These are phyloP conservation scores for Colletotrichum magnum DNA, from an alignment of 2,329 filamentous ascomycete genomes.

Conservation along the genomic window DNA sequence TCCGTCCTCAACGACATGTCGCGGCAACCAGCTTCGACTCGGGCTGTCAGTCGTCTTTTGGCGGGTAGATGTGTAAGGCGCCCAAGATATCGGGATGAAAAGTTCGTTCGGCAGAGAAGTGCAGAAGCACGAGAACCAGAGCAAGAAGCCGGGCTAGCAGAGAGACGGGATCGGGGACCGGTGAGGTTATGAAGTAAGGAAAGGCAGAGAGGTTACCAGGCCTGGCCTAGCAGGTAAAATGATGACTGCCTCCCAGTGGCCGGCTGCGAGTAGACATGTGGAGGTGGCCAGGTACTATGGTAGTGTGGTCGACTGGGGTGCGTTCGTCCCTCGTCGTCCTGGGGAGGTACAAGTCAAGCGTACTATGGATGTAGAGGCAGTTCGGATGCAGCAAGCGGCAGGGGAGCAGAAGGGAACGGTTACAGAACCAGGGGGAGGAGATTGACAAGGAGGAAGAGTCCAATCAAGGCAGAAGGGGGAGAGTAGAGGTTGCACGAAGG, in stretches of 20 bases:
- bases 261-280: conserved; percentile 34
- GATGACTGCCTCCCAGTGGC: conserved; percentile 34
- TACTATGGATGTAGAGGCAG: conserved; percentile 7
- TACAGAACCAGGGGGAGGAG: conserved; percentile 33
- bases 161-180: conserved; percentile 33
- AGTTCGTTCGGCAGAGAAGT: conserved; percentile 19
- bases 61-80: neutral
- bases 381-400: conserved; percentile 40
- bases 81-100: neutral
- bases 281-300: conserved; percentile 27
- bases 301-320: conserved; percentile 34
- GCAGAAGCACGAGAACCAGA: conserved; percentile 34
- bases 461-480: conserved; percentile 31
- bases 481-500: conserved; percentile 20
- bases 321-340: conserved; percentile 36
- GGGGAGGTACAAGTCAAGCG: neutral
- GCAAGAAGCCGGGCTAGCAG: conserved; percentile 25
- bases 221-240: conserved; percentile 35
- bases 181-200: conserved; percentile 40
- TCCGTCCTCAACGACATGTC: conserved; percentile 31
- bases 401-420: conserved; percentile 36
- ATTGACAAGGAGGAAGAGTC: conserved; percentile 33
- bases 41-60: neutral
- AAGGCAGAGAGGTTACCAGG: conserved; percentile 35
- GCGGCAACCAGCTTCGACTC: conserved; percentile 4